Evolutionary conservation across 176 grass and related monocot species (phyloP).

Genomic region (Tillandsia leiboldiana): DNA sequence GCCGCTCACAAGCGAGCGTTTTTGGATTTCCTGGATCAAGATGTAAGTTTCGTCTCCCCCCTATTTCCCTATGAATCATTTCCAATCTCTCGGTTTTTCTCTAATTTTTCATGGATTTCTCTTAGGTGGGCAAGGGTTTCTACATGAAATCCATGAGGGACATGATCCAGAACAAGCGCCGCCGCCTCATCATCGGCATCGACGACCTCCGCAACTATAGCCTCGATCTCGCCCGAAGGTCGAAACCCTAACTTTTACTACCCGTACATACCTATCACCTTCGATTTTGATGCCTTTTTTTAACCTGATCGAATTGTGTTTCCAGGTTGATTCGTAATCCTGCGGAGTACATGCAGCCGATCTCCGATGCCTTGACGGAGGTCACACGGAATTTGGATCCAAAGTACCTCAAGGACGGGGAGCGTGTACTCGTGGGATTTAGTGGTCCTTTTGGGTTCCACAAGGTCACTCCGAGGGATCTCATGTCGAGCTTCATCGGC

Average conservation of each 20-base stretch:
- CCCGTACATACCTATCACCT: too few relatives aligned
- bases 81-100: background rate
- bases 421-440: conserved; percentile 79
- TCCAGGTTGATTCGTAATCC: conserved; percentile 79
- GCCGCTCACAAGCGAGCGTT: conserved; percentile 74
- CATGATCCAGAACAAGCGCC: conserved; percentile 59
- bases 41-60: conserved; percentile 25
- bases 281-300: background rate
- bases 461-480: conserved; percentile 89
- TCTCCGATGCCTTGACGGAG: conserved; percentile 82
- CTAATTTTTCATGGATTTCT: conserved; percentile 10
- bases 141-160: conserved; percentile 73
- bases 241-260: too few relatives aligned
- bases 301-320: background rate
- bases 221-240: conserved; percentile 91
- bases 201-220: conserved; percentile 91
- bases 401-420: conserved; percentile 78
- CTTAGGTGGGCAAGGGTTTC: conserved; percentile 64
- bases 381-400: conserved; percentile 58
- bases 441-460: conserved; percentile 88
- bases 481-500: conserved; percentile 97
- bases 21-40: conserved; percentile 87
- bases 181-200: conserved; percentile 75
- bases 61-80: background rate
- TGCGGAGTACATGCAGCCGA: conserved; percentile 79